phyloP scores from a whole-genome alignment of 805 yeast genomes.

The Ogataea degrootiae region DNA sequence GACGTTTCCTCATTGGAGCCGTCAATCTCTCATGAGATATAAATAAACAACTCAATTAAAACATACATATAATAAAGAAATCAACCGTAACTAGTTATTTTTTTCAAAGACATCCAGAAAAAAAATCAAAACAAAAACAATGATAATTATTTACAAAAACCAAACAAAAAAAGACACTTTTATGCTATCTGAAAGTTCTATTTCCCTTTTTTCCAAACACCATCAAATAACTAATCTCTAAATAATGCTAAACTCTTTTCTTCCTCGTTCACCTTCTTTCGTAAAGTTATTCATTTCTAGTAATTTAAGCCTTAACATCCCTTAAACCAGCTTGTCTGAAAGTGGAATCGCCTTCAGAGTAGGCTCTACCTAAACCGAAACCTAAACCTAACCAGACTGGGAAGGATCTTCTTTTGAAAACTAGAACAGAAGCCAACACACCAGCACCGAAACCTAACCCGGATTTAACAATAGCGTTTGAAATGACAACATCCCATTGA shows the following conservation, averaged over 20 bases:
- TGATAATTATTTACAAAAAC: no score
- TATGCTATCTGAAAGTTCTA: no score
- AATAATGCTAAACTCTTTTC: no score
- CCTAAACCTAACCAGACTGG: slow-evolving; percentile 98
- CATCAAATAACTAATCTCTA: background rate
- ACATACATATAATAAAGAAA: no score
- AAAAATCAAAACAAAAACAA: no score
- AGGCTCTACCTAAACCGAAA: slow-evolving; percentile 96
- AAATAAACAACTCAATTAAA: no score
- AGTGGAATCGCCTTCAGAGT: slow-evolving; percentile 96
- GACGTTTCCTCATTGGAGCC: no score
- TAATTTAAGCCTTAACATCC: slow-evolving; percentile 55
- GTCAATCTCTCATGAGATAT: no score
- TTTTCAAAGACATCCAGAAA: no score
- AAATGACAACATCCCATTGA: slow-evolving; percentile 91
- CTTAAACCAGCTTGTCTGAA: slow-evolving; percentile 83
- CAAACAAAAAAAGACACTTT: no score
- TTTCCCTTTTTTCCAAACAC: background rate
- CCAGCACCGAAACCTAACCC: slow-evolving; percentile 97
- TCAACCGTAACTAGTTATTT: no score
- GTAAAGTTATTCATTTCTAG: background rate
- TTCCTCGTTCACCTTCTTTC: no score
- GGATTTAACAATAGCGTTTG: slow-evolving; percentile 90
- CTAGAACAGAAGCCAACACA: slow-evolving; percentile 81
- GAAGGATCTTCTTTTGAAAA: slow-evolving; percentile 92